These are phyloP conservation scores for Coniochaeta hoffmannii DNA, from an alignment of 2,329 filamentous ascomycete species.

Conservation along the genomic window DNA sequence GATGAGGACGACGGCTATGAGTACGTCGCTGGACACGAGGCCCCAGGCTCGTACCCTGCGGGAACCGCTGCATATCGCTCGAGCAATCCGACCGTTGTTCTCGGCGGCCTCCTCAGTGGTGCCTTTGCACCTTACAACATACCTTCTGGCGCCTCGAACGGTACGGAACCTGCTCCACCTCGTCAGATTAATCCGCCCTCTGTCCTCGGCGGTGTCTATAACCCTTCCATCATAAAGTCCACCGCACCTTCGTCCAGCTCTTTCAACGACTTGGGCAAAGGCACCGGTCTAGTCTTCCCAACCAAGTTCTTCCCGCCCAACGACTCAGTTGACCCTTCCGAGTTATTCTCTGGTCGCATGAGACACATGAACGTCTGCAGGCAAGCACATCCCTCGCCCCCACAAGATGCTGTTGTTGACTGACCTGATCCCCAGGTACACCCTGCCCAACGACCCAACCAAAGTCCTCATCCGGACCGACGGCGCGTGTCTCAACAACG, in stretches of 20 bases:
- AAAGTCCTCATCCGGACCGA: background rate
- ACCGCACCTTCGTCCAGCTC: no score
- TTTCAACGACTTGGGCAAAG: slow-evolving; percentile 14
- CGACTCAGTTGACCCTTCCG: background rate
- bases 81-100: no score
- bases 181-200: no score
- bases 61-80: background rate
- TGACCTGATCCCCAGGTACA: background rate
- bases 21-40: background rate
- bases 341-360: background rate
- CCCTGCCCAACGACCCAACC: background rate
- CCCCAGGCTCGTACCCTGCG: background rate
- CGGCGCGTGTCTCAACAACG: background rate
- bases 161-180: no score
- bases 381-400: background rate
- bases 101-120: no score
- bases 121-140: no score
- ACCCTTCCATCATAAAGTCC: no score
- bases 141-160: no score
- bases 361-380: background rate
- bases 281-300: slow-evolving; percentile 24
- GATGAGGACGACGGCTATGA: slow-evolving; percentile 11
- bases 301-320: slow-evolving; percentile 21
- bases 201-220: no score
- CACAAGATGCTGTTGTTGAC: background rate